phyloP scores from a whole-genome alignment of 2,329 filamentous ascomycete species.

The Neocucurbitaria cava region DNA sequence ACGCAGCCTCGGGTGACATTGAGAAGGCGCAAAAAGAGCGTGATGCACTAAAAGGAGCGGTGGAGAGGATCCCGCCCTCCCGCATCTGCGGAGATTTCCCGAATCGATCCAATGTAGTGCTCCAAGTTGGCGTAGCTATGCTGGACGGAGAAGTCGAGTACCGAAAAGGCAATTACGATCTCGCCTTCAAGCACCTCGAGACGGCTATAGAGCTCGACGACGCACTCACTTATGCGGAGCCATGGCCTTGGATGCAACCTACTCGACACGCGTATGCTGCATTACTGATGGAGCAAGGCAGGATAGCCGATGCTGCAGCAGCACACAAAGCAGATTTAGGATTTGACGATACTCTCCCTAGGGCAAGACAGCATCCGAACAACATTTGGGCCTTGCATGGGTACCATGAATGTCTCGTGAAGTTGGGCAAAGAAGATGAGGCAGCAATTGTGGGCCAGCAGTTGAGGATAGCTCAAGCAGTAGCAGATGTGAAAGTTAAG shows the following conservation, averaged over 20 bases:
- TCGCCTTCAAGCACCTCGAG: constrained; percentile 66
- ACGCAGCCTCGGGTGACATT: constrained; percentile 64
- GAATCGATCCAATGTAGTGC: constrained; percentile 69
- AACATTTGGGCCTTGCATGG: constrained; percentile 81
- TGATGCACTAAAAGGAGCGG: constrained; percentile 59
- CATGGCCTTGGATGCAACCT: constrained; percentile 83
- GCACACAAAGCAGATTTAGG: constrained; percentile 52
- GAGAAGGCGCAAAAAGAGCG: constrained; percentile 62
- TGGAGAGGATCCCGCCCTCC: constrained; percentile 61
- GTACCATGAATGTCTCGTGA: constrained; percentile 71
- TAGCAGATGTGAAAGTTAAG: constrained; percentile 66
- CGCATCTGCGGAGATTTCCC: constrained; percentile 70
- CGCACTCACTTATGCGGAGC: constrained; percentile 72
- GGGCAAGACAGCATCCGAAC: constrained; percentile 71
- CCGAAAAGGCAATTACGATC: constrained; percentile 63
- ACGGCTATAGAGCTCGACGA: constrained; percentile 68
- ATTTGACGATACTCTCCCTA: constrained; percentile 61
- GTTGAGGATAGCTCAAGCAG: constrained; percentile 60
- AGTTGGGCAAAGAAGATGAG: constrained; percentile 59
- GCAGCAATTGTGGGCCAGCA: constrained; percentile 58
- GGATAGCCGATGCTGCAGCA: constrained; percentile 46
- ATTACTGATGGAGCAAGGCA: constrained; percentile 71
- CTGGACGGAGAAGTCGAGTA: constrained; percentile 78
- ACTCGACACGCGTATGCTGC: constrained; percentile 74
- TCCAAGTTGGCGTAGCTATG: constrained; percentile 68